Evolutionary conservation across 2,329 filamentous ascomycete species (phyloP).

Genomic region (Calonectria naviculata): DNA sequence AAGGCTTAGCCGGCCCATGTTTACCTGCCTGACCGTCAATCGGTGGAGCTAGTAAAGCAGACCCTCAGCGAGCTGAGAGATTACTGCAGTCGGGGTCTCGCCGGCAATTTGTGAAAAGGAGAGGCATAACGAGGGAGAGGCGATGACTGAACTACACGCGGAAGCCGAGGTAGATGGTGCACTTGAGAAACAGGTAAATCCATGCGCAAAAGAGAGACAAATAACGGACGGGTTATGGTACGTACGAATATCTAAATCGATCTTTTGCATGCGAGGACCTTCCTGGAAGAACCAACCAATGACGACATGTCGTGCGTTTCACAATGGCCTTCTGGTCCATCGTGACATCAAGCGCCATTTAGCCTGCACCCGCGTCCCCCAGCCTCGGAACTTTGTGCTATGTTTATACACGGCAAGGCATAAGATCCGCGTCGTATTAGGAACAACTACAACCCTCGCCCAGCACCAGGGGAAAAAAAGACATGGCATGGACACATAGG

Average conservation of each 20-base stretch:
- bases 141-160: not conserved
- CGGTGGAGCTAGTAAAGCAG: conserved; percentile 17
- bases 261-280: conserved; percentile 5
- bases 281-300: conserved; percentile 32
- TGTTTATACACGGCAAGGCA: not conserved
- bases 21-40: conserved; percentile 13
- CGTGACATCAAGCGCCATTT: conserved; percentile 14
- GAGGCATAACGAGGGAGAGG: conserved; percentile 1
- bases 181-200: not conserved
- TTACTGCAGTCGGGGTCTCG: not conserved
- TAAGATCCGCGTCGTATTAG: not conserved
- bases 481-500: not conserved
- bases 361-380: not conserved
- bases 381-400: conserved; percentile 4
- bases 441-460: not conserved
- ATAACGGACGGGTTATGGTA: not conserved
- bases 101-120: not conserved
- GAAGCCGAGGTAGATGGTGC: not conserved
- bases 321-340: conserved; percentile 2
- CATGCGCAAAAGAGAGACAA: conserved; percentile 8
- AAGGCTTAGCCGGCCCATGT: conserved; percentile 2
- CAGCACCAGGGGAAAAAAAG: not conserved
- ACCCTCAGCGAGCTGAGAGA: conserved; percentile 28
- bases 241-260: conserved; percentile 14
- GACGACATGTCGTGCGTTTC: conserved; percentile 22